A percentile compares a stretch with the other conserved stretches of the same genome.
phyloP scores from a whole-genome alignment of 164 flowering plant genomes.

The Protea cynaroides region DNA sequence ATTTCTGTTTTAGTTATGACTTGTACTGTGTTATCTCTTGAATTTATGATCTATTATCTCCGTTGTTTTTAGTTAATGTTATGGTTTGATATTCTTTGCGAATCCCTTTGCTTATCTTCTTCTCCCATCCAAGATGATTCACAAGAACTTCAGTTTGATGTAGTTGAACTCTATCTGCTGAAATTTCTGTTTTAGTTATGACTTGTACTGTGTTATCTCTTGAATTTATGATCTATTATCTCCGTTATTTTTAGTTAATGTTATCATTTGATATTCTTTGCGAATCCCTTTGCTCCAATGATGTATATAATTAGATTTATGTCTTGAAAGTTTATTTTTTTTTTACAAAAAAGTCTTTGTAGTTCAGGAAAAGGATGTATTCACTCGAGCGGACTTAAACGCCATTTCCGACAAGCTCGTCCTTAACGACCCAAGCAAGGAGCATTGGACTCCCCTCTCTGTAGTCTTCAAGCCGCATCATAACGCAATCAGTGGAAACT shows the following conservation, averaged over 20 bases:
- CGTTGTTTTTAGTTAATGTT: neutral
- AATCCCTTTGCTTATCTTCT: neutral
- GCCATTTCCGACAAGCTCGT: conserved; percentile 51
- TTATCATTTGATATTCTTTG: too few species aligned
- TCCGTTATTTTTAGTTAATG: neutral
- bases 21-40: too few species aligned
- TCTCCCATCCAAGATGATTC: too few species aligned
- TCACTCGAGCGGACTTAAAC: conserved; percentile 59
- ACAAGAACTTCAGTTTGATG: too few species aligned
- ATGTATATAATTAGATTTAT: neutral
- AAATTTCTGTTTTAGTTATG: too few species aligned
- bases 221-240: neutral
- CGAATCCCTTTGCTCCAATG: neutral
- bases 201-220: too few species aligned
- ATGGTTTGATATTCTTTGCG: too few species aligned
- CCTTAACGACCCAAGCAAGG: conserved; percentile 44
- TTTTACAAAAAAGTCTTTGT: conserved; percentile 8
- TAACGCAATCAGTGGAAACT: conserved; percentile 78
- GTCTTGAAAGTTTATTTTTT: neutral
- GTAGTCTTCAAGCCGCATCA: conserved; percentile 79
- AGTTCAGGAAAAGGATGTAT: conserved; percentile 59
- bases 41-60: neutral
- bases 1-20: too few species aligned
- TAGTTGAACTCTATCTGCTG: too few species aligned
- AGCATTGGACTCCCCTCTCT: conserved; percentile 54